Conservation (phyloP, 148 eudicot genomes). For the Amaranthus cruentus region DNA sequence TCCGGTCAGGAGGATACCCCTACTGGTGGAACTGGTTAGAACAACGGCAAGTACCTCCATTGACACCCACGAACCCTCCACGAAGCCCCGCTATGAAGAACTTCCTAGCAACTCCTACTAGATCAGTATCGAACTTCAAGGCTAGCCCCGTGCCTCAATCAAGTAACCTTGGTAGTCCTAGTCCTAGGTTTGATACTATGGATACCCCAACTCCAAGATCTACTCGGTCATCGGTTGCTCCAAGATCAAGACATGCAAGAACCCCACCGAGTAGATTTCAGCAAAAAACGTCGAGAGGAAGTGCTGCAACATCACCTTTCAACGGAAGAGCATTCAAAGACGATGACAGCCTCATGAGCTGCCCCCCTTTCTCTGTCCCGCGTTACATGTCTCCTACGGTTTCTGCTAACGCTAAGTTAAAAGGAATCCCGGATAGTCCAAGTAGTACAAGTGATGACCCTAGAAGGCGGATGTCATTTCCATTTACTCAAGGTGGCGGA, state of each 20-base stretch:
- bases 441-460: conserved; percentile 35
- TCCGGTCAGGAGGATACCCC: conserved; percentile 67
- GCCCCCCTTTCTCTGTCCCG: conserved; percentile 70
- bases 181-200: conserved; percentile 32
- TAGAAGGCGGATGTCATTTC: conserved; percentile 74
- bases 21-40: conserved; percentile 99
- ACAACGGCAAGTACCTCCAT: conserved; percentile 42
- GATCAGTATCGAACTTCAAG: conserved; percentile 42
- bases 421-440: conserved; percentile 47
- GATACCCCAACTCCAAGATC: conserved; percentile 63
- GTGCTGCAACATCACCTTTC: conserved; percentile 41
- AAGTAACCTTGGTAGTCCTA: conserved; percentile 25
- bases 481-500: conserved; percentile 36
- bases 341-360: conserved; percentile 77
- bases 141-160: conserved; percentile 52
- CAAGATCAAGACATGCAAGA: conserved; percentile 33
- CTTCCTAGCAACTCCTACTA: conserved; percentile 46
- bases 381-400: conserved; percentile 70
- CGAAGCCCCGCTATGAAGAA: conserved; percentile 37
- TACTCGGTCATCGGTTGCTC: conserved; percentile 51
- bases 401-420: conserved; percentile 62
- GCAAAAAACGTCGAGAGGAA: conserved; percentile 33
- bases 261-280: conserved; percentile 52
- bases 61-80: conserved; percentile 33
- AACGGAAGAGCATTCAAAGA: conserved; percentile 46